Conservation (phyloP, 176 grass and related monocot species). For the Zea mays region DNA sequence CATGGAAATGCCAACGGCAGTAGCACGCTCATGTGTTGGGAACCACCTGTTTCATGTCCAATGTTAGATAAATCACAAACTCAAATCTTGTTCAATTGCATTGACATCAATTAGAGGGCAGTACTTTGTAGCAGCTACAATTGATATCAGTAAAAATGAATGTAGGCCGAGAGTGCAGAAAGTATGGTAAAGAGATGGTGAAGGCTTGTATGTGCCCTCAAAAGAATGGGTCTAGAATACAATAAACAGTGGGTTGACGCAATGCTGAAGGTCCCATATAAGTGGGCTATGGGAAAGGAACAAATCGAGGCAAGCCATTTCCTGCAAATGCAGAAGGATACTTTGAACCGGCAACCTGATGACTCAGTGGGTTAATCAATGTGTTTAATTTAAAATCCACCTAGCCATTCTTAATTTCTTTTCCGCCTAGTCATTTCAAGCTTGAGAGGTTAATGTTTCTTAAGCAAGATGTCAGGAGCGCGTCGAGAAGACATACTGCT, state of each 20-base stretch:
- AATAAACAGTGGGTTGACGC: background rate
- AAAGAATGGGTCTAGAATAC: background rate
- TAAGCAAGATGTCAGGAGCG: background rate
- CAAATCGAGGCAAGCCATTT: too few species aligned
- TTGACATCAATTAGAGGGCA: background rate
- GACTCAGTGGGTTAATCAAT: background rate
- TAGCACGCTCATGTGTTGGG: conserved; percentile 81
- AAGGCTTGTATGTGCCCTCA: background rate
- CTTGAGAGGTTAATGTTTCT: conserved; percentile 4
- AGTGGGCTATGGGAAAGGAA: too few species aligned
- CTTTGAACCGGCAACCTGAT: too few species aligned
- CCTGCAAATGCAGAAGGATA: too few species aligned
- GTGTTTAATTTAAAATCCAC: conserved; percentile 15
- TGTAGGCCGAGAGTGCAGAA: background rate
- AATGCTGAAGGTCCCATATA: too few species aligned
- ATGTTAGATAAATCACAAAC: conserved; percentile 19
- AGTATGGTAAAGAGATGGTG: background rate
- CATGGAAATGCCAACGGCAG: conserved; percentile 86
- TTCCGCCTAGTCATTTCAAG: background rate
- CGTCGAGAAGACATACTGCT: too few species aligned
- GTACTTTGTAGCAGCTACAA: conserved; percentile 21
- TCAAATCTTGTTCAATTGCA: conserved; percentile 22
- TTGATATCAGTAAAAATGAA: background rate
- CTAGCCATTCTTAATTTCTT: background rate
- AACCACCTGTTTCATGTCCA: conserved; percentile 77